phyloP scores from a whole-genome alignment of 345 rosid genomes.

The Microthlaspi erraticum region DNA sequence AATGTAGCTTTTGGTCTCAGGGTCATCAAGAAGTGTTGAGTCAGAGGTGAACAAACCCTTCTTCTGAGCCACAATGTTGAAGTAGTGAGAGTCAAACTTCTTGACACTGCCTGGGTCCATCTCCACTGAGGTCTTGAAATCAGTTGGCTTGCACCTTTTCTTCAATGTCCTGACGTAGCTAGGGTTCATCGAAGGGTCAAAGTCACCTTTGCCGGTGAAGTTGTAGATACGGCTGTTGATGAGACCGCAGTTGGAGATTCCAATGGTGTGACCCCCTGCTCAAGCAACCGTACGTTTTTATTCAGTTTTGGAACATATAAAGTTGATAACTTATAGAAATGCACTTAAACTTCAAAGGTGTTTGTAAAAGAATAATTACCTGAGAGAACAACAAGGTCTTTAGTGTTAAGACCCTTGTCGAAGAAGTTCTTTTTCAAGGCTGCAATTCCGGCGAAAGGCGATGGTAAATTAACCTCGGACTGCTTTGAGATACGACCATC shows the following conservation, averaged over 20 bases:
- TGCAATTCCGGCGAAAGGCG: conserved; percentile 48
- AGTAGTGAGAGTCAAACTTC: conserved; percentile 59
- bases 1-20: conserved; percentile 48
- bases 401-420: conserved; percentile 51
- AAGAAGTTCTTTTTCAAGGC: conserved; percentile 49
- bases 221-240: conserved; percentile 17
- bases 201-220: conserved; percentile 4
- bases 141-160: conserved; percentile 11
- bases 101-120: conserved; percentile 75
- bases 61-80: conserved; percentile 48
- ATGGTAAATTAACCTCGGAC: conserved; percentile 49
- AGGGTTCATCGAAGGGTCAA: conserved; percentile 12
- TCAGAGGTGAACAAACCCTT: conserved; percentile 67
- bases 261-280: conserved; percentile 19
- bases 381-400: conserved; percentile 62
- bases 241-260: neutral
- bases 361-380: conserved; percentile 43
- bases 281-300: neutral
- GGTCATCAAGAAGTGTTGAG: conserved; percentile 61
- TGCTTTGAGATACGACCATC: conserved; percentile 59
- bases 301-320: neutral
- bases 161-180: conserved; percentile 16
- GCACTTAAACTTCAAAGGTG: no score
- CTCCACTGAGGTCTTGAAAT: conserved; percentile 29
- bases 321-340: neutral